phyloP scores from a whole-genome alignment of 2,329 filamentous ascomycete species.

The Fusarium sp. region DNA sequence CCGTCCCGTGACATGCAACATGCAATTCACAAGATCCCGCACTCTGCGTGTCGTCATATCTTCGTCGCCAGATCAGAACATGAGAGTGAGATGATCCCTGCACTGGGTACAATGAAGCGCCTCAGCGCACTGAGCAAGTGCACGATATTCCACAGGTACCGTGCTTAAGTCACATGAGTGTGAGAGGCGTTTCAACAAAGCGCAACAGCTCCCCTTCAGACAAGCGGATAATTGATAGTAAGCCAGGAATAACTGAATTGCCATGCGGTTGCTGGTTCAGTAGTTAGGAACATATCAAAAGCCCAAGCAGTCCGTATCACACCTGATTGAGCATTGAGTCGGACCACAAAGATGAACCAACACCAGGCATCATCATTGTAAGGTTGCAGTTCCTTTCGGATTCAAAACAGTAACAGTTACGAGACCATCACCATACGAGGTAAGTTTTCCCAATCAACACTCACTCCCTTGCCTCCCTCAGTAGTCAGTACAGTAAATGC shows the following conservation, averaged over 20 bases:
- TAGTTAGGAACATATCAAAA: background rate
- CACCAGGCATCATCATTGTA: slow-evolving; percentile 11
- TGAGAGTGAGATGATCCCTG: background rate
- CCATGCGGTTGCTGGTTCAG: background rate
- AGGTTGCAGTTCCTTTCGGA: background rate
- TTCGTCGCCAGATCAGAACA: slow-evolving; percentile 15
- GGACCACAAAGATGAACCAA: background rate
- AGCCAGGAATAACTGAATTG: background rate
- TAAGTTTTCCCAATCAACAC: slow-evolving; percentile 24
- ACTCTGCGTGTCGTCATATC: slow-evolving; percentile 18
- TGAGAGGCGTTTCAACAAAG: background rate
- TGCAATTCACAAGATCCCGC: slow-evolving; percentile 19
- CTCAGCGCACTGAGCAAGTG: background rate
- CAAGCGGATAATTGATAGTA: background rate
- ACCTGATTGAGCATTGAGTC: background rate
- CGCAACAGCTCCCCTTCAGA: background rate
- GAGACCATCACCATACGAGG: background rate
- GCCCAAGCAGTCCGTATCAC: background rate
- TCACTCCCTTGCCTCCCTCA: slow-evolving; percentile 13
- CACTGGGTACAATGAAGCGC: slow-evolving; percentile 2
- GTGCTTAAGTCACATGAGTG: background rate
- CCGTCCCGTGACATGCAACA: slow-evolving; percentile 4
- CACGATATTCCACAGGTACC: background rate
- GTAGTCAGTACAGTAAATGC: slow-evolving; percentile 4
- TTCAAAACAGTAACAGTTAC: slow-evolving; percentile 12